Conservation (phyloP, 768 basidiomycete species). For the Leccinum disarticulatum region DNA sequence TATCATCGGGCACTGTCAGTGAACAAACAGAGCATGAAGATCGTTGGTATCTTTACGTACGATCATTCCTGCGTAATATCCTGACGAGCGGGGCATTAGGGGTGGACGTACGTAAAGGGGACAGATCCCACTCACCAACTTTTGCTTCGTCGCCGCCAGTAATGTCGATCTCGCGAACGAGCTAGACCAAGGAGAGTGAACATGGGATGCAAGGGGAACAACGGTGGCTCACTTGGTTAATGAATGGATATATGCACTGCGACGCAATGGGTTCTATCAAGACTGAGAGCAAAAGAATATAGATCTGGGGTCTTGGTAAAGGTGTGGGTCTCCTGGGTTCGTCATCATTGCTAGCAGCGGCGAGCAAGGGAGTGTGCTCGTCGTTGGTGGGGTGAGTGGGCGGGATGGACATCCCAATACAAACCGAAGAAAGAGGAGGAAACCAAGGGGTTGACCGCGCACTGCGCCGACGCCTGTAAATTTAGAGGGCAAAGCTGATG, state of each 20-base stretch:
- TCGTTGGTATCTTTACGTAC: slow-evolving; percentile 31
- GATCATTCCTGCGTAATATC: slow-evolving; percentile 51
- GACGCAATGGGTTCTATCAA: slow-evolving; percentile 50
- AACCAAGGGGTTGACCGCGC: not conserved
- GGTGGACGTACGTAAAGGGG: not conserved
- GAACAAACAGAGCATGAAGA: not conserved
- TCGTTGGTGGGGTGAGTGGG: slow-evolving; percentile 13
- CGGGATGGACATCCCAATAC: slow-evolving; percentile 17
- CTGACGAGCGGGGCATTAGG: slow-evolving; percentile 17
- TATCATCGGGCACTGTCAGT: slow-evolving; percentile 16
- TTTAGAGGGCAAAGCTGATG: slow-evolving; percentile 21
- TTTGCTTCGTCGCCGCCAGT: slow-evolving; percentile 43
- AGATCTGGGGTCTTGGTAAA: slow-evolving; percentile 45
- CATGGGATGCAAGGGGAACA: not conserved
- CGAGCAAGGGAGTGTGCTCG: slow-evolving; percentile 26
- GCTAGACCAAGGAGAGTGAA: slow-evolving; percentile 27
- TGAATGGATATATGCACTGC: slow-evolving; percentile 50
- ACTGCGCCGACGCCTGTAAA: not conserved
- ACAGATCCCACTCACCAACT: slow-evolving; percentile 28
- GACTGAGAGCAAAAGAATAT: slow-evolving; percentile 42
- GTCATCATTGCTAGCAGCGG: slow-evolving; percentile 8
- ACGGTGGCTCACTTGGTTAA: slow-evolving; percentile 40
- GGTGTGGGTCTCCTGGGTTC: slow-evolving; percentile 36
- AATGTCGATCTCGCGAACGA: slow-evolving; percentile 42
- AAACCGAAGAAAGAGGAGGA: not conserved